Conservation (phyloP, 192 early-diverging fungal species). For the Haplosporangium gracile region DNA sequence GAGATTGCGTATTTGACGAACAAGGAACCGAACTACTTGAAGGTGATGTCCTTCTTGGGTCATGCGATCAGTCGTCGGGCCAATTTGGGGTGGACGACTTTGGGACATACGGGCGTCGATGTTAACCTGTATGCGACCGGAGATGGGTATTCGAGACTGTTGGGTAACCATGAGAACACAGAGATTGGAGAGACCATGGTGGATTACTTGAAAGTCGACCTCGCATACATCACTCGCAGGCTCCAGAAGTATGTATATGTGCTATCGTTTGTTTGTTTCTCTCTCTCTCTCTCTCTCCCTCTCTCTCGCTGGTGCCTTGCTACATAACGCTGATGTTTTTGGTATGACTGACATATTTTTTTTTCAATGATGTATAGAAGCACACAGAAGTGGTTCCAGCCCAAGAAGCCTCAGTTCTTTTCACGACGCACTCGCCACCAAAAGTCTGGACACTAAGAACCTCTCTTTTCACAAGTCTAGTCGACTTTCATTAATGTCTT, state of each 20-base stretch:
- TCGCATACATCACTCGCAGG: slow-evolving; percentile 59
- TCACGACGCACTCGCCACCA: slow-evolving; percentile 10
- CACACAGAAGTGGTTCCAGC: slow-evolving; percentile 34
- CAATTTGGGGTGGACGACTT: slow-evolving; percentile 77
- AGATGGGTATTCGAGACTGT: slow-evolving; percentile 29
- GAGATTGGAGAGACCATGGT: slow-evolving; percentile 71
- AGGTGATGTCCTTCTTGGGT: slow-evolving; percentile 20
- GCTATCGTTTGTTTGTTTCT: not conserved
- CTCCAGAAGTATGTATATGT: slow-evolving; percentile 53
- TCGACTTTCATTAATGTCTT: not conserved
- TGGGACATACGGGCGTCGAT: slow-evolving; percentile 95
- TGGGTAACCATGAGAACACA: slow-evolving; percentile 77
- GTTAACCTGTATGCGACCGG: slow-evolving; percentile 79
- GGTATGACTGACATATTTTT: not conserved
- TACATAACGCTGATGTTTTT: not conserved
- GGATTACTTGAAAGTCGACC: slow-evolving; percentile 66
- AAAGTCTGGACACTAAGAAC: slow-evolving; percentile 26
- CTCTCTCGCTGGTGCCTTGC: not conserved
- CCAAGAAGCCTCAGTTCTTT: not conserved
- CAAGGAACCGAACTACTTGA: slow-evolving; percentile 8
- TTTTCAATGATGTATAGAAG: not conserved
- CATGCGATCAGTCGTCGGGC: slow-evolving; percentile 22
- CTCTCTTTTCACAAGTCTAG: not conserved
- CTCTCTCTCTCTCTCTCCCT: not conserved
- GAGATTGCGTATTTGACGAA: slow-evolving; percentile 65